Evolutionary conservation across 805 yeast genomes (phyloP), one percentile per base, ranked within the genome.

Genomic region (Candida stauntonica): DNA sequence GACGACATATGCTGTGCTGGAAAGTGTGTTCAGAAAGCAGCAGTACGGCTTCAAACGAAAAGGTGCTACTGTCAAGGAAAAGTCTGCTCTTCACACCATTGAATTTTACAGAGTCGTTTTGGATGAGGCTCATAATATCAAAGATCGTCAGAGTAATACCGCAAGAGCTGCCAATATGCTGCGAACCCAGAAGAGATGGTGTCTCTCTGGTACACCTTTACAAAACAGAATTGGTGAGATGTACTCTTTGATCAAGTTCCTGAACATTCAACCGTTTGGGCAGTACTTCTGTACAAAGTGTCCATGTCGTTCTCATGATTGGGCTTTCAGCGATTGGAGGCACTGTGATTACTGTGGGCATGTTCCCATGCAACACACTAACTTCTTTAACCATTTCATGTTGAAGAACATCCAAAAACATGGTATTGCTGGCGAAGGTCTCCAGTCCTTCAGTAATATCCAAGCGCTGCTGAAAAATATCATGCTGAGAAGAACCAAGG

Each of bases 91-190:
- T 28, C 99, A 93, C 56, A 64, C 73, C 12, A 69, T 85, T 31
- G 70, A 75, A 29, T 93, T 88, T 58, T 83, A 87, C 54, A 67
- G 99, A 41, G 95, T 91, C 7, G 75, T 93, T 13, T 65, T 93
- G 36, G 99, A 93, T 63, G 99, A 93, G 58, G 99, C 99, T 1
- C 99, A 93, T 59, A 91, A 91, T 55, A 91, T 93, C 67, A 93
- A 93, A 57, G 98, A 93, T 60, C 73, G 98, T 42, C 88, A 88
- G 39, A 81, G 93, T 38, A 91, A 91, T 18, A 93, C 99, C 0
- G 89, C 98, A 0, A 80, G 84, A 50, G 95, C 98, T 2, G 96
- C 95, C 2, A 86, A 86, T 56, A 67, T 69, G 42, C 62, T 93
- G 40, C 64, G 71, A 23, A 77, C 95, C 8, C 67, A 77, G 36